These are phyloP conservation scores for Nicotiana knightiana DNA, from an alignment of 257 asterid species.

Conservation along the genomic window DNA sequence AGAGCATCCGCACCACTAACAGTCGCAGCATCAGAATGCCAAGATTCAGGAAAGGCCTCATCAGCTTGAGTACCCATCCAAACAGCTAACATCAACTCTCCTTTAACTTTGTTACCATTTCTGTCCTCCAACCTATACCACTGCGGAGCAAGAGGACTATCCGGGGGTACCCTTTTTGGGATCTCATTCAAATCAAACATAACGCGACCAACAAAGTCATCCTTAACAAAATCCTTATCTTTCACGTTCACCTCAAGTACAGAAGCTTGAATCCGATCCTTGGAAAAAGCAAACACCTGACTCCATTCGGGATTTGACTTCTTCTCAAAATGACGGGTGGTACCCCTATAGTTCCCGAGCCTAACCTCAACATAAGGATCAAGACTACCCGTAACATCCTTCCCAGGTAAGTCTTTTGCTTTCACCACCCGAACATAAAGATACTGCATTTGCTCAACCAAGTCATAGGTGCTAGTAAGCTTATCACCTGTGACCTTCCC, in stretches of 20 bases:
- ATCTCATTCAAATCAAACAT: conserved; percentile 51
- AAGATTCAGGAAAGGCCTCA: conserved; percentile 69
- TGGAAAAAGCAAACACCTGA: conserved; percentile 67
- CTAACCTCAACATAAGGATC: conserved; percentile 64
- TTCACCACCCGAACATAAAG: conserved; percentile 68
- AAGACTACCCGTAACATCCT: conserved; percentile 55
- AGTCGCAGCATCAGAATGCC: conserved; percentile 65
- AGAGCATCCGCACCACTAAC: conserved; percentile 58
- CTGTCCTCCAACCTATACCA: conserved; percentile 66
- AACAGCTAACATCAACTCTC: conserved; percentile 72
- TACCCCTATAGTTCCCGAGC: conserved; percentile 63
- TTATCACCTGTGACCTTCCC: conserved; percentile 63
- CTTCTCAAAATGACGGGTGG: conserved; percentile 64
- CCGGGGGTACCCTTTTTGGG: conserved; percentile 64
- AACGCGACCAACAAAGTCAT: conserved; percentile 58
- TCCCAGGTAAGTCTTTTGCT: conserved; percentile 61
- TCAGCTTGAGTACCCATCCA: conserved; percentile 88
- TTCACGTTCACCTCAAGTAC: conserved; percentile 59
- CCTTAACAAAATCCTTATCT: conserved; percentile 61
- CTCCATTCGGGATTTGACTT: conserved; percentile 66
- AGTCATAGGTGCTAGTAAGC: conserved; percentile 70
- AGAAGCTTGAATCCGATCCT: conserved; percentile 56
- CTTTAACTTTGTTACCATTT: conserved; percentile 43
- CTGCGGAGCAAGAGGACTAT: conserved; percentile 67
- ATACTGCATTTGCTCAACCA: conserved; percentile 73